phyloP scores from a whole-genome alignment of 1,284 basidiomycete species.

The Rugiboletus extremiorientalis region DNA sequence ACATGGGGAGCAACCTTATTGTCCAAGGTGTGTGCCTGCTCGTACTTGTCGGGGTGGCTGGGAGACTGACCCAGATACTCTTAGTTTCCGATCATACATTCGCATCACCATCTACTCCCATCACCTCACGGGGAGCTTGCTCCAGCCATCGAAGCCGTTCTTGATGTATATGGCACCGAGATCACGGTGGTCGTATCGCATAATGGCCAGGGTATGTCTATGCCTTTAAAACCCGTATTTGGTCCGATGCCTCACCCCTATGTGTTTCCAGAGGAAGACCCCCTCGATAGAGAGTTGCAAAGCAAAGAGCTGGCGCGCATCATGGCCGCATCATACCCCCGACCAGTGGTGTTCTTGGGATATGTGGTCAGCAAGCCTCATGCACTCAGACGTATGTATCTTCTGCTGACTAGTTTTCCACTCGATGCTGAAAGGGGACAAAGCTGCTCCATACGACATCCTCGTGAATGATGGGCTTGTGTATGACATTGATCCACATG shows the following conservation, averaged over 20 bases:
- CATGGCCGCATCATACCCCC: constrained; percentile 70
- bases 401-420: neutral
- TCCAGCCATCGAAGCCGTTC: constrained; percentile 87
- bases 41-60: neutral
- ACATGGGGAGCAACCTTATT: constrained; percentile 90
- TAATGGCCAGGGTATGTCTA: constrained; percentile 79
- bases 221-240: neutral
- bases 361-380: constrained; percentile 84
- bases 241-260: neutral
- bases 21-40: constrained; percentile 57
- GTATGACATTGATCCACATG: constrained; percentile 74
- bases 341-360: constrained; percentile 85
- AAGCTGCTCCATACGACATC: constrained; percentile 85
- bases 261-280: constrained; percentile 66
- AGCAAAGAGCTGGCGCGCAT: constrained; percentile 81
- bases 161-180: constrained; percentile 81
- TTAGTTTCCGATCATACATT: constrained; percentile 89
- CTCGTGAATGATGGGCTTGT: constrained; percentile 71
- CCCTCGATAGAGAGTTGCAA: constrained; percentile 87
- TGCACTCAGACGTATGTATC: constrained; percentile 60
- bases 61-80: constrained; percentile 1
- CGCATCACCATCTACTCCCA: constrained; percentile 87
- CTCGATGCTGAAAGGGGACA: constrained; percentile 12
- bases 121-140: constrained; percentile 90
- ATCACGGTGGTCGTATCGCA: constrained; percentile 87